phyloP scores from a whole-genome alignment of 768 basidiomycete genomes.

The Mycena rosella region DNA sequence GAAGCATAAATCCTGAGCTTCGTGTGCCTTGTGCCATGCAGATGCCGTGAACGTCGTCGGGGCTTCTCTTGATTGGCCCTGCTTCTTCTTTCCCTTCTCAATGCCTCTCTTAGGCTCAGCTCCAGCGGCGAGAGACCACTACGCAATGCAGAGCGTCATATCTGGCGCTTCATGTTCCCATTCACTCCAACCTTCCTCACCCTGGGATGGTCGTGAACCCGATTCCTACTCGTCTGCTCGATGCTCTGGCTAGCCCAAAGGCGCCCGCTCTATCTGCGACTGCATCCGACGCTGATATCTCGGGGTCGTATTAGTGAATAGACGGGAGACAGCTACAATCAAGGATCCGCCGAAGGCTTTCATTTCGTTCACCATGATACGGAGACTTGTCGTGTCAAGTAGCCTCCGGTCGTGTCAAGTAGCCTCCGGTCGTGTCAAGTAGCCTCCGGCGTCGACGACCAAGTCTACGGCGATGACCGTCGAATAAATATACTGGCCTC shows the following conservation, averaged over 20 bases:
- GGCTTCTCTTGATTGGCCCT: slow-evolving; percentile 23
- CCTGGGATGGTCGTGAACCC: neutral
- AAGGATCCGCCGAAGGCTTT: neutral
- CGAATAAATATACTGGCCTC: neutral
- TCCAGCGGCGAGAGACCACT: neutral
- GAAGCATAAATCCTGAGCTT: neutral
- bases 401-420: neutral
- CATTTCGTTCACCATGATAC: neutral
- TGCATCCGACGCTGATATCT: neutral
- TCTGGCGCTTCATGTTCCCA: neutral
- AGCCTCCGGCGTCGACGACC: neutral
- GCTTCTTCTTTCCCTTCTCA: slow-evolving; percentile 2
- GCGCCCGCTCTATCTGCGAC: neutral
- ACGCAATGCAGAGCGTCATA: neutral
- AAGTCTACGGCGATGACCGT: slow-evolving; percentile 4
- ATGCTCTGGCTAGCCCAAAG: neutral
- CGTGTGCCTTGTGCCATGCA: neutral
- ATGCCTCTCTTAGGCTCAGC: too few species aligned
- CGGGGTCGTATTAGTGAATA: neutral
- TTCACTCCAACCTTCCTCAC: neutral
- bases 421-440: slow-evolving; percentile 1
- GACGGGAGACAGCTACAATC: neutral
- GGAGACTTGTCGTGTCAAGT: slow-evolving; percentile 9
- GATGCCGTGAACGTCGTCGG: neutral
- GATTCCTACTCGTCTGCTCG: neutral